phyloP scores from a whole-genome alignment of 2,329 filamentous ascomycete genomes.

The Incumbomyces lentus region DNA sequence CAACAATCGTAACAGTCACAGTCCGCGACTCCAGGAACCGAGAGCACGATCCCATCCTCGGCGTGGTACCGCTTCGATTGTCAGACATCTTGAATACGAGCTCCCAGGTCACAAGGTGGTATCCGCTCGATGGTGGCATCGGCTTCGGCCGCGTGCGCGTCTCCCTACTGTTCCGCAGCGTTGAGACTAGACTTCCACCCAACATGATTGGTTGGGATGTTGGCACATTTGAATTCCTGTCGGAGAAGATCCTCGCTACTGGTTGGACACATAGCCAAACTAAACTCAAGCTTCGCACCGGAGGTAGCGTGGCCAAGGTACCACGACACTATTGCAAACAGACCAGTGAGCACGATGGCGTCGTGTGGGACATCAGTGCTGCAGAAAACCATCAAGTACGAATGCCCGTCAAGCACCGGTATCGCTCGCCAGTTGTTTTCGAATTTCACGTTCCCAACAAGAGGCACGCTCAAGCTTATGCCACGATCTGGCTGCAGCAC shows the following conservation, averaged over 20 bases:
- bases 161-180: constrained; percentile 77
- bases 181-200: constrained; percentile 77
- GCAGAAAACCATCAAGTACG: constrained; percentile 49
- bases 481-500: constrained; percentile 76
- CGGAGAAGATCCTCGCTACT: constrained; percentile 49
- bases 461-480: constrained; percentile 62
- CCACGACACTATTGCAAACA: constrained; percentile 52
- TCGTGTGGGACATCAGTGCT: constrained; percentile 49
- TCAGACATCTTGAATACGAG: constrained; percentile 79
- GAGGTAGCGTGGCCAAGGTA: constrained; percentile 67
- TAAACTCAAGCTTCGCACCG: constrained; percentile 70
- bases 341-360: constrained; percentile 48
- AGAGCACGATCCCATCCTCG: constrained; percentile 88
- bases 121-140: constrained; percentile 89
- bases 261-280: constrained; percentile 53
- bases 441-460: constrained; percentile 66
- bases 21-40: constrained; percentile 82
- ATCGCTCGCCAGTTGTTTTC: constrained; percentile 79
- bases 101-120: constrained; percentile 84
- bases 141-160: constrained; percentile 84
- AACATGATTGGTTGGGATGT: constrained; percentile 87
- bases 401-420: constrained; percentile 81
- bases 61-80: constrained; percentile 78
- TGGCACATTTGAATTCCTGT: constrained; percentile 81
- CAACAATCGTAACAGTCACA: constrained; percentile 71